A percentile compares a stretch with the other conserved stretches of the same genome.
Conservation (phyloP, 192 early-diverging fungal genomes). For the Backusella liffmaniae region DNA sequence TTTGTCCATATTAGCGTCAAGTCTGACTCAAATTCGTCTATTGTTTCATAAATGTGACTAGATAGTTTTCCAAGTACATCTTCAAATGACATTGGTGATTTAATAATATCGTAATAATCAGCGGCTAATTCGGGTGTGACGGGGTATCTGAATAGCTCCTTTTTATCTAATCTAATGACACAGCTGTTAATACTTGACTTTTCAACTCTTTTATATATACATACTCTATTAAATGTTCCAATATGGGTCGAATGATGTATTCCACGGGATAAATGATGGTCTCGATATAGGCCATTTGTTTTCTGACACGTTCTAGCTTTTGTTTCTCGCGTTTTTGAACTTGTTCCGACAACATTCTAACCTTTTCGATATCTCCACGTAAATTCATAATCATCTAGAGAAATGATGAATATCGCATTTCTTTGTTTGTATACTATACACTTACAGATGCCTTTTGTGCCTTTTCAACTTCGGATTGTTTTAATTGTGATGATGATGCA, state of each 20-base stretch:
- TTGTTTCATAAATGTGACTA: constrained; percentile 49
- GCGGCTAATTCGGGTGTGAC: constrained; percentile 65
- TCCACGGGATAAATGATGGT: constrained; percentile 69
- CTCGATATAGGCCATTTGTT: constrained; percentile 67
- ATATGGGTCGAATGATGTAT: constrained; percentile 57
- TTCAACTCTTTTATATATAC: not conserved
- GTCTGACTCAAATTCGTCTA: constrained; percentile 71
- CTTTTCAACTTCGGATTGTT: constrained; percentile 77
- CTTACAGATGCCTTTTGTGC: constrained; percentile 44
- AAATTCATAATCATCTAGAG: constrained; percentile 44
- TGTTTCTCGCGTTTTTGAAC: constrained; percentile 73
- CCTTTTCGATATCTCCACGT: constrained; percentile 86
- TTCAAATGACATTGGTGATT: constrained; percentile 76
- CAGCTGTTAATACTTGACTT: not conserved
- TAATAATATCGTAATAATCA: constrained; percentile 74
- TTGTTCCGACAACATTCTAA: constrained; percentile 80
- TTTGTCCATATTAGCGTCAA: constrained; percentile 71
- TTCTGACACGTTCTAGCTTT: constrained; percentile 59
- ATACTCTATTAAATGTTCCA: constrained; percentile 61
- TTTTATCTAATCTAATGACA: constrained; percentile 56
- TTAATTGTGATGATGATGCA: constrained; percentile 58
- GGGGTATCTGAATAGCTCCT: constrained; percentile 66
- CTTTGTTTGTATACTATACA: not conserved
- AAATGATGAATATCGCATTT: not conserved
- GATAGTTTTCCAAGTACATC: constrained; percentile 61